Base-by-base conservation (phyloP, 2,329 filamentous ascomycete genomes). In the Neonectria ditissima region DNA sequence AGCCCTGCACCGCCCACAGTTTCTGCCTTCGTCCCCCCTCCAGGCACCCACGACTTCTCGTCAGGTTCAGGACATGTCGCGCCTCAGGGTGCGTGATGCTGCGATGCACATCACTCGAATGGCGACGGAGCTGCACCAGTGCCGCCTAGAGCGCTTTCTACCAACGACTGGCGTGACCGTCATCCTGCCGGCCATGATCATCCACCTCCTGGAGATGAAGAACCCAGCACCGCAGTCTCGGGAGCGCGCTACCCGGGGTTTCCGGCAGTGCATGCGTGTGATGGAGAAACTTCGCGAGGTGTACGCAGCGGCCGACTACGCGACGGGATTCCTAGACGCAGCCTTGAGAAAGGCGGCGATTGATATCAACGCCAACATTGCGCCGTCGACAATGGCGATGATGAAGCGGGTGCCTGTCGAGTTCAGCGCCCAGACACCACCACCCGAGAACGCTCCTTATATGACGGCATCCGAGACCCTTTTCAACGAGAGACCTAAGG, bases 231-330 rank as follows among this genome's bases (percentile, higher is more conserved):
- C 89, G 16, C 87, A 89, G 58, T 89, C 91, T 4, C 89, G 93
- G 18, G 87, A 92, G 63, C 85, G 87, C 44, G 94, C 92, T 50
- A 86, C 94, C 24, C 87, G 90, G 62, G 92, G 93, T 20, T 97
- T 97, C 81, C 91, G 91, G 71, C 91, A 94, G 76, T 97, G 95
- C 80, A 97, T 97, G 93, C 87, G 90, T 50, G 93, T 97, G 63
- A 92, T 97, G 84, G 90, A 94, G 76, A 91, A 91, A 67, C 85
- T 98, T 18, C 89, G 94, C 39, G 93, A 97, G 74, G 92, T 94
- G 30, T 97, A 98, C 74, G 90, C 94, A 0, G 94, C 94, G 0
- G 95, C 95, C n/a, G 94, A 97, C 78, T 97, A 96, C 73, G 94
- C 93, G n/a, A 95, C 92, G 1, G 92, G 92, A 2, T 97, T 97